These are phyloP conservation scores for Paecilomyces variotii DNA, from an alignment of 2,329 filamentous ascomycete genomes.

Conservation along the genomic window DNA sequence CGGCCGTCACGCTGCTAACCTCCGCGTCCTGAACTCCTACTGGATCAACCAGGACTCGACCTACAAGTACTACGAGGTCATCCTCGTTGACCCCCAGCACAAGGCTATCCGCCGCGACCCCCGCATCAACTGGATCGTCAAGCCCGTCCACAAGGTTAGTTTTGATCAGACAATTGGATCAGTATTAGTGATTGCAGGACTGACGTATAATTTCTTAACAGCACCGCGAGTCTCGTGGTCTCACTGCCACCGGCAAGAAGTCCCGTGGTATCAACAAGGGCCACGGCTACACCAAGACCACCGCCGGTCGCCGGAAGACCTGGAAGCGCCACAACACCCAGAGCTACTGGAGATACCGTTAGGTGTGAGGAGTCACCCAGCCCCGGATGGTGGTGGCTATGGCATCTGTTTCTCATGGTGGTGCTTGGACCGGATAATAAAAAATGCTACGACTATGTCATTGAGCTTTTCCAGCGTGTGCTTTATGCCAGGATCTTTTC, in stretches of 20 bases:
- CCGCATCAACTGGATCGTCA: conserved; percentile 99
- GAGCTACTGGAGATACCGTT: conserved; percentile 97
- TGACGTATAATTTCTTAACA: conserved; percentile 21
- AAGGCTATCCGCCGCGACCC: conserved; percentile 99
- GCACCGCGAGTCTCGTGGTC: conserved; percentile 96
- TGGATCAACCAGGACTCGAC: conserved; percentile 99
- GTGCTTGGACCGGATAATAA: conserved; percentile 22
- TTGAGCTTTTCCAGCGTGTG: conserved; percentile 21
- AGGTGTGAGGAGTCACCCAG: conserved; percentile 24
- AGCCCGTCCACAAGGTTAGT: conserved; percentile 86
- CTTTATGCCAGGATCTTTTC: conserved; percentile 28
- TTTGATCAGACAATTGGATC: not conserved
- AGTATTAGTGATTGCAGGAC: conserved; percentile 2
- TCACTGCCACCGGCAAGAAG: conserved; percentile 99
- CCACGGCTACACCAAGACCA: conserved; percentile 98
- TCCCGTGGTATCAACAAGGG: conserved; percentile 99
- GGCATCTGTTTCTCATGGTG: conserved; percentile 21
- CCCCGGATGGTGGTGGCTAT: conserved; percentile 19
- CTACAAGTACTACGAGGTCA: conserved; percentile 99
- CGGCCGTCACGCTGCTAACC: conserved; percentile 95
- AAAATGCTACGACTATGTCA: conserved; percentile 16
- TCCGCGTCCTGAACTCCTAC: conserved; percentile 99
- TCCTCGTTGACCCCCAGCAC: conserved; percentile 99
- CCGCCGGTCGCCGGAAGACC: conserved; percentile 95
- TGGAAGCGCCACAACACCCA: conserved; percentile 99